Percentiles rank a stretch among this genome's conserved stretches.
Conservation (phyloP, 2,329 filamentous ascomycete genomes). For the Cladobotryum mycophilum region DNA sequence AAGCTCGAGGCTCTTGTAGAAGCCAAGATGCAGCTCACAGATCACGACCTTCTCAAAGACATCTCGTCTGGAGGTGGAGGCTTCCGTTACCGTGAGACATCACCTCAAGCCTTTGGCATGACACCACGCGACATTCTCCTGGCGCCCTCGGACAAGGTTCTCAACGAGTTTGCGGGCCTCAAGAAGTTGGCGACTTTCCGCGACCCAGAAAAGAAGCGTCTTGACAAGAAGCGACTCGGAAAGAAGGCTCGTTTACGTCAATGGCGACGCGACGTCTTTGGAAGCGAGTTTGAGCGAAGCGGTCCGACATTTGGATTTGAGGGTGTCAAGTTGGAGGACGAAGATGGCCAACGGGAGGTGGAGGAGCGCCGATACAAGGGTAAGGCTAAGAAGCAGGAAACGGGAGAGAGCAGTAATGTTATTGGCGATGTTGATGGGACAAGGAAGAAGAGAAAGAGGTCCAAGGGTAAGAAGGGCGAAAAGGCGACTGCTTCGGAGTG, state of each 20-base stretch:
- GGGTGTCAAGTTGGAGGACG: slow-evolving; percentile 23
- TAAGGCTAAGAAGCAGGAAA: slow-evolving; percentile 12
- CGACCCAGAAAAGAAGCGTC: slow-evolving; percentile 80
- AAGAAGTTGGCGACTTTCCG: slow-evolving; percentile 93
- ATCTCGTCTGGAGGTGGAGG: slow-evolving; percentile 33
- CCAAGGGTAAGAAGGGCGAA: slow-evolving; percentile 34
- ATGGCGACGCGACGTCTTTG: slow-evolving; percentile 68
- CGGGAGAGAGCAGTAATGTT: slow-evolving; percentile 23
- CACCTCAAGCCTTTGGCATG: slow-evolving; percentile 82
- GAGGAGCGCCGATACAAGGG: slow-evolving; percentile 10
- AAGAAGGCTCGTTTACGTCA: slow-evolving; percentile 89
- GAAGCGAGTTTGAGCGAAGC: slow-evolving; percentile 48
- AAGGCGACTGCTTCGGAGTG: background rate
- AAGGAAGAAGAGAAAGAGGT: slow-evolving; percentile 48
- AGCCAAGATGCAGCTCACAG: slow-evolving; percentile 67
- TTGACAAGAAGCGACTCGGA: slow-evolving; percentile 79
- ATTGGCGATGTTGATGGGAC: slow-evolving; percentile 23
- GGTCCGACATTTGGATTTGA: slow-evolving; percentile 56
- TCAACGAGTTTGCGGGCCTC: slow-evolving; percentile 87
- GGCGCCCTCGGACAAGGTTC: slow-evolving; percentile 74
- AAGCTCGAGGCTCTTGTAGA: slow-evolving; percentile 85
- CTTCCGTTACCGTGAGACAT: slow-evolving; percentile 94
- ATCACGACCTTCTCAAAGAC: slow-evolving; percentile 50
- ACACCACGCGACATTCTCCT: slow-evolving; percentile 83
- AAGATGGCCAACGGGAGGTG: slow-evolving; percentile 8